Evolutionary conservation across 2,329 filamentous ascomycete species (phyloP).

Genomic region (Golovinomyces cichoracearum): DNA sequence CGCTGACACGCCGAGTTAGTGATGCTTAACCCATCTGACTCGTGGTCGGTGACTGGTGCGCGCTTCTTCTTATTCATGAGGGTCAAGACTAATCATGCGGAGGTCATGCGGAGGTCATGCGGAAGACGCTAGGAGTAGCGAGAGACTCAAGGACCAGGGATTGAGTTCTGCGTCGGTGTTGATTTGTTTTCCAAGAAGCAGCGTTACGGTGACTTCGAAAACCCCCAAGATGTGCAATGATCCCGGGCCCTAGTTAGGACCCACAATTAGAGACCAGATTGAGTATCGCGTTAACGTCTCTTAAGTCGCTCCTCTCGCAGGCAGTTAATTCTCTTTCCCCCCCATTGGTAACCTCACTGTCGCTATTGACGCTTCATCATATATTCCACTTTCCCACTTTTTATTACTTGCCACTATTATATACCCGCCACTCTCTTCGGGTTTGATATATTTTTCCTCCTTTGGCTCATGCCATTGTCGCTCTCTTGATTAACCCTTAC

Average conservation of each 20-base stretch:
- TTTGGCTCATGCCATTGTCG: no score
- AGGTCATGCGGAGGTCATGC: no score
- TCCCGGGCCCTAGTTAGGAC: not conserved
- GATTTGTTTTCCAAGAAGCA: not conserved
- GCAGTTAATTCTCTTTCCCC: not conserved
- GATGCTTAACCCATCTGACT: no score
- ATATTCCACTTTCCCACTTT: conserved; percentile 12
- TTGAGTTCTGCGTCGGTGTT: not conserved
- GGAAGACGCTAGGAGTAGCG: no score
- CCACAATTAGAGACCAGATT: not conserved
- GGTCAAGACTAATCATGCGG: no score
- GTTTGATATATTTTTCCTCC: no score
- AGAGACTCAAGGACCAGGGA: no score
- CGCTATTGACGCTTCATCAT: not conserved
- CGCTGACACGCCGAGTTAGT: no score
- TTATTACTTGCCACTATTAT: conserved; percentile 15
- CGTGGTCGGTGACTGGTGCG: no score
- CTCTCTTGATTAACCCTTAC: no score
- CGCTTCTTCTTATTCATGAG: no score
- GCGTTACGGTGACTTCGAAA: not conserved
- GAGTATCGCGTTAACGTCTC: conserved; percentile 1
- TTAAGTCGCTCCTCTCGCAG: conserved; percentile 1
- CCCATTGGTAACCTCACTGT: conserved; percentile 3
- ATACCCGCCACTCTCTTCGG: conserved; percentile 27
- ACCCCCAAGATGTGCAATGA: not conserved